Conservation (phyloP, 768 basidiomycete genomes). For the Russula earlei region DNA sequence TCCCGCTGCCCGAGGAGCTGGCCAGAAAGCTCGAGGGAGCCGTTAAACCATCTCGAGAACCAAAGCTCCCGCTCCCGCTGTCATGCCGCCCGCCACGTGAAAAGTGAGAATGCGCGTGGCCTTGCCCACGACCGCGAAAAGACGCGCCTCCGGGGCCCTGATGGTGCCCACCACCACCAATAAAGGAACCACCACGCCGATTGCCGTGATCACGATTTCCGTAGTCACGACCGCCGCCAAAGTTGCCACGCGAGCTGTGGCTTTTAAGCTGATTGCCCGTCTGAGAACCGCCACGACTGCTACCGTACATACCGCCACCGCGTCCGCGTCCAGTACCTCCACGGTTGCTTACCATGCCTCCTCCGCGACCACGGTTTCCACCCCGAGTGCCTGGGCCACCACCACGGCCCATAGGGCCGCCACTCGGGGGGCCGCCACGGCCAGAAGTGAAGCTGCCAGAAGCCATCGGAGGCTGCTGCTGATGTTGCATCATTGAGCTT, state of each 20-base stretch:
- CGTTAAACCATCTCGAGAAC: slow-evolving; percentile 37
- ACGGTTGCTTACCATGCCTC: slow-evolving; percentile 39
- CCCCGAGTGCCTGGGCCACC: slow-evolving; percentile 37
- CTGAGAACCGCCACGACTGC: slow-evolving; percentile 38
- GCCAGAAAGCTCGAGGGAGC: slow-evolving; percentile 17
- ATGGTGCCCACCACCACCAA: slow-evolving; percentile 32
- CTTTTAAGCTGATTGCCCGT: slow-evolving; percentile 42
- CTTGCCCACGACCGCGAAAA: slow-evolving; percentile 56
- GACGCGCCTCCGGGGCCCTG: slow-evolving; percentile 19
- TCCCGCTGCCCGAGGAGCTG: slow-evolving; percentile 35
- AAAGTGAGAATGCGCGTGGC: slow-evolving; percentile 31
- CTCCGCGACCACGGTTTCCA: slow-evolving; percentile 39
- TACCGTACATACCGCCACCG: slow-evolving; percentile 31
- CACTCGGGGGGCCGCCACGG: slow-evolving; percentile 34
- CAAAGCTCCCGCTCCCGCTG: slow-evolving; percentile 27
- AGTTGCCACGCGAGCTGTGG: slow-evolving; percentile 58
- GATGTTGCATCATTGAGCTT: slow-evolving; percentile 30
- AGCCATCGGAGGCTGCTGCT: slow-evolving; percentile 25
- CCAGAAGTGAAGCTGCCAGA: slow-evolving; percentile 25
- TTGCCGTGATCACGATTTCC: slow-evolving; percentile 51
- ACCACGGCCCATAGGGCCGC: slow-evolving; percentile 32
- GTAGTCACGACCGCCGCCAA: slow-evolving; percentile 48
- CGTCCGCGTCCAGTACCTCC: slow-evolving; percentile 28
- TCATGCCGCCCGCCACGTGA: slow-evolving; percentile 35
- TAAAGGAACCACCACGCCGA: slow-evolving; percentile 60